These are phyloP conservation scores for Emmonsiellopsis sp. DNA, from an alignment of 2,329 filamentous ascomycete species.

Conservation along the genomic window DNA sequence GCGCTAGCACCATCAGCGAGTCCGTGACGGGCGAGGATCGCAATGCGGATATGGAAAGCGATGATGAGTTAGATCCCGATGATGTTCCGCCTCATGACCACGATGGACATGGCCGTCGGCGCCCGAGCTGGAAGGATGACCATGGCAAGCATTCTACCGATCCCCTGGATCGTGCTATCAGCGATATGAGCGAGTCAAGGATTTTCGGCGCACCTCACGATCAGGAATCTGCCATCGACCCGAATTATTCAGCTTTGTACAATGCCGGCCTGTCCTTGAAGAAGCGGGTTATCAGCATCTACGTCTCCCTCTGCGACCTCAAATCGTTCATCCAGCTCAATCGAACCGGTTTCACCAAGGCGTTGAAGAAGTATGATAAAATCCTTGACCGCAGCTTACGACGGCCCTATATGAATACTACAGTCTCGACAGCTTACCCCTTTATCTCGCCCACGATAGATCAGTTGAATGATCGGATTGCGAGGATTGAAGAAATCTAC, in stretches of 20 bases:
- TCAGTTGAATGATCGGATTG: conserved; percentile 61
- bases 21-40: conserved; percentile 46
- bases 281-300: conserved; percentile 77
- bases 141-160: conserved; percentile 20
- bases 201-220: conserved; percentile 51
- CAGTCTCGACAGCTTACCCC: conserved; percentile 69
- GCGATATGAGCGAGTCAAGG: conserved; percentile 29
- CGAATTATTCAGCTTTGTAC: conserved; percentile 58
- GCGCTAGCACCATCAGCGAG: conserved; percentile 32
- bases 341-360: conserved; percentile 91
- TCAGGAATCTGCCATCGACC: conserved; percentile 59
- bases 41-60: conserved; percentile 54
- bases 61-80: conserved; percentile 12
- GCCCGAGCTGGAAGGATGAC: conserved; percentile 27
- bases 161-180: conserved; percentile 19
- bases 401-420: conserved; percentile 60
- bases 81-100: conserved; percentile 12
- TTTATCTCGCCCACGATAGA: conserved; percentile 67
- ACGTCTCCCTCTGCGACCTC: conserved; percentile 87
- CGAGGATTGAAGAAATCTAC: conserved; percentile 68
- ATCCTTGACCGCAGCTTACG: conserved; percentile 77
- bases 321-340: conserved; percentile 96
- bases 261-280: conserved; percentile 76
- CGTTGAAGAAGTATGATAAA: conserved; percentile 98
- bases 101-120: conserved; percentile 24